Conservation (phyloP, 1,284 basidiomycete species). For the Abortiporus biennis region DNA sequence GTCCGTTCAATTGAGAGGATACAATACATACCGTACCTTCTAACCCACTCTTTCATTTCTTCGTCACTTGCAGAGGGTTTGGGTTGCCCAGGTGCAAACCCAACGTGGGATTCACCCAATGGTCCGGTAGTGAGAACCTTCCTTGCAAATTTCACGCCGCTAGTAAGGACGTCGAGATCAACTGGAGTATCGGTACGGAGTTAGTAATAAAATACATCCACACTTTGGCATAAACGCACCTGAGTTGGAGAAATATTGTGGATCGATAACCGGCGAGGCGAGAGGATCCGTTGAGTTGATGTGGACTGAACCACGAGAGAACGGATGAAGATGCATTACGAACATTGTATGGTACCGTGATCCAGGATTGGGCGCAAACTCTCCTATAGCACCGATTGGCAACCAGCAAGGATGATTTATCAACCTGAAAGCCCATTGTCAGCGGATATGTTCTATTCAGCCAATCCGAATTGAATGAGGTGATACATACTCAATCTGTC, state of each 20-base stretch:
- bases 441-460: too few species aligned
- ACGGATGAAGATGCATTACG: slow-evolving; percentile 1
- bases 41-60: neutral
- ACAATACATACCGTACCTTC: neutral
- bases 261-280: slow-evolving; percentile 5
- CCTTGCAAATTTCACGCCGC: neutral
- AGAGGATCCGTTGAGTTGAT: slow-evolving; percentile 6
- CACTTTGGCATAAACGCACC: neutral
- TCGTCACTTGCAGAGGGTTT: neutral
- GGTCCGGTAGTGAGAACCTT: neutral
- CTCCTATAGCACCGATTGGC: neutral
- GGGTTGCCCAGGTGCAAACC: neutral
- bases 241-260: slow-evolving; percentile 1
- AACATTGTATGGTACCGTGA: neutral
- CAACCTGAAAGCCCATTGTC: too few species aligned
- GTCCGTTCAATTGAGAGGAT: neutral
- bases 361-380: neutral
- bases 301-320: slow-evolving; percentile 7
- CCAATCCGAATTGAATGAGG: too few species aligned
- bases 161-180: neutral
- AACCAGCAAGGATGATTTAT: neutral
- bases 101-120: neutral
- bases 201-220: too few species aligned
- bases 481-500: neutral
- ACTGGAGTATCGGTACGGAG: too few species aligned